Percentiles rank a stretch among this genome's conserved stretches.
phyloP scores from a whole-genome alignment of 805 yeast genomes.

The Torulaspora gathmanii region DNA sequence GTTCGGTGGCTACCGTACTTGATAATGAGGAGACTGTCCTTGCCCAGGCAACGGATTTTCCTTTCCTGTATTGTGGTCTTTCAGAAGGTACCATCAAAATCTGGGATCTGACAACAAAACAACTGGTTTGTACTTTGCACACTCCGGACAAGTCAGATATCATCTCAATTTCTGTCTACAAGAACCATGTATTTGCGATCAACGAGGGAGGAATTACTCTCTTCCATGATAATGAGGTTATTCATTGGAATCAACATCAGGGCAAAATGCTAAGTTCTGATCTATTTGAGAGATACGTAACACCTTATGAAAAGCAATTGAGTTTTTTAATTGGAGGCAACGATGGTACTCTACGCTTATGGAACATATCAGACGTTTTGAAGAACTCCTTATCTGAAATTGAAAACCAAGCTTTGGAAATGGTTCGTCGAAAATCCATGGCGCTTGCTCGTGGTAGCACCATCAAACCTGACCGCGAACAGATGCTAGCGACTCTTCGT shows the following conservation, averaged over 20 bases:
- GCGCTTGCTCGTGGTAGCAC: constrained; percentile 10
- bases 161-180: constrained; percentile 41
- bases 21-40: constrained; percentile 68
- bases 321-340: constrained; percentile 64
- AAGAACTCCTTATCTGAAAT: constrained; percentile 5
- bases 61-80: constrained; percentile 79
- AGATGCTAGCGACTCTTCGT: constrained; percentile 57
- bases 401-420: background rate
- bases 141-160: constrained; percentile 46
- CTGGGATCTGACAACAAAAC: constrained; percentile 84
- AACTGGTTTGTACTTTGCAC: constrained; percentile 47
- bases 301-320: constrained; percentile 31
- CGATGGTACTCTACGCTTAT: constrained; percentile 62
- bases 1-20: constrained; percentile 16
- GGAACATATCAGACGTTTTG: constrained; percentile 46
- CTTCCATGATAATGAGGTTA: constrained; percentile 42
- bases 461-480: constrained; percentile 46
- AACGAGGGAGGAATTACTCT: constrained; percentile 44
- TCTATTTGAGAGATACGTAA: constrained; percentile 38
- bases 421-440: background rate
- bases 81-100: constrained; percentile 69
- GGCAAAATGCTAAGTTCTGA: constrained; percentile 57
- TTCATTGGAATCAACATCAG: constrained; percentile 49
- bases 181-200: constrained; percentile 32
- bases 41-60: constrained; percentile 58